Conservation (phyloP, 306 rosid genomes). For the Aeschynomene evenia region DNA sequence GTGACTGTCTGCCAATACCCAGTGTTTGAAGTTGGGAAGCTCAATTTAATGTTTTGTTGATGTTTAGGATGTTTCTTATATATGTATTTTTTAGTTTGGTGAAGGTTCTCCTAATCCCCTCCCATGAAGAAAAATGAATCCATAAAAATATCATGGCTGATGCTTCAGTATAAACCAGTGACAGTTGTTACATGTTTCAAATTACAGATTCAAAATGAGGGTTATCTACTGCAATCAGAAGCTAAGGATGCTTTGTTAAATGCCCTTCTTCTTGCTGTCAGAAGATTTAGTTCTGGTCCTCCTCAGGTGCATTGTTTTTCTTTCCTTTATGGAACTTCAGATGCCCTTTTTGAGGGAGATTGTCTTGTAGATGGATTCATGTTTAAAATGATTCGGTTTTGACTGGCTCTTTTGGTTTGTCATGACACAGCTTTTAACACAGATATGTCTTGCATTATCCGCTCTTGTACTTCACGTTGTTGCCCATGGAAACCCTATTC, state of each 20-base stretch:
- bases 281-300: constrained; percentile 79
- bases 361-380: constrained; percentile 5
- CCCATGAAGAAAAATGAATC: neutral
- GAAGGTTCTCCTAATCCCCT: neutral
- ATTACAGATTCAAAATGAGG: constrained; percentile 85
- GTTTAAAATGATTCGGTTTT: constrained; percentile 12
- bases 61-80: neutral
- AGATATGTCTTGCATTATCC: constrained; percentile 93
- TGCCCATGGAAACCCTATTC: constrained; percentile 83
- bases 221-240: constrained; percentile 58
- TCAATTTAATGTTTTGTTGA: constrained; percentile 10
- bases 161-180: neutral
- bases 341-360: neutral
- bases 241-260: constrained; percentile 84
- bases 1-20: constrained; percentile 7
- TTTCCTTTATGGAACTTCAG: neutral
- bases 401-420: constrained; percentile 34
- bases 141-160: neutral
- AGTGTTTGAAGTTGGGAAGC: neutral
- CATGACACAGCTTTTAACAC: constrained; percentile 80
- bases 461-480: constrained; percentile 77
- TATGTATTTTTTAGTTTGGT: neutral
- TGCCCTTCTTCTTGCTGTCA: constrained; percentile 89
- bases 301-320: constrained; percentile 63
- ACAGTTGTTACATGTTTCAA: constrained; percentile 17